phyloP scores from a whole-genome alignment of 2,329 filamentous ascomycete genomes.

The Claviceps pusilla region DNA sequence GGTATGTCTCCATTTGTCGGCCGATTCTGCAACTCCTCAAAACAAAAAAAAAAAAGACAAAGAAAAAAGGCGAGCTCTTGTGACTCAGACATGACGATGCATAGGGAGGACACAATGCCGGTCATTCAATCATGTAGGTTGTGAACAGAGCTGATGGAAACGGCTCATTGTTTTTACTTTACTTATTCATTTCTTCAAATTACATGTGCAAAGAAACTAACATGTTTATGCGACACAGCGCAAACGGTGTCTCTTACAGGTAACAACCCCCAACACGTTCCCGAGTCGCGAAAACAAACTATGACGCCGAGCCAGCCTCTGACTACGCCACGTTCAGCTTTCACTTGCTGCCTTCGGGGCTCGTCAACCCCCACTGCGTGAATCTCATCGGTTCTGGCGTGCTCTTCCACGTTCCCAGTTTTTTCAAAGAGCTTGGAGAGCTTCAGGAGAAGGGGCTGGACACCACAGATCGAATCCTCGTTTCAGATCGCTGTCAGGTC shows the following conservation, averaged over 20 bases:
- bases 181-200: too few species aligned
- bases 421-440: conserved; percentile 27
- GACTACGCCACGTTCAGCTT: conserved; percentile 26
- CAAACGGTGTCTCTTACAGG: conserved; percentile 23
- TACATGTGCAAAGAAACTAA: not conserved
- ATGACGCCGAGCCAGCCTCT: not conserved
- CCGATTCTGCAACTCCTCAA: conserved; percentile 8
- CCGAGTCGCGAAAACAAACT: not conserved
- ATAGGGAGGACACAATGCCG: conserved; percentile 18
- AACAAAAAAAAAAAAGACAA: too few species aligned
- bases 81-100: not conserved
- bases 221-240: not conserved
- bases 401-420: conserved; percentile 42
- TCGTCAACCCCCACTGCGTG: conserved; percentile 52
- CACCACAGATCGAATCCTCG: conserved; percentile 36
- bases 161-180: too few species aligned
- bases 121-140: conserved; percentile 11
- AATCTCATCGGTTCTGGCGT: conserved; percentile 61
- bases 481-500: conserved; percentile 49
- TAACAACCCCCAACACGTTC: conserved; percentile 7
- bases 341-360: conserved; percentile 52
- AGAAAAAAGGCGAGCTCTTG: conserved; percentile 1
- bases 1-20: not conserved
- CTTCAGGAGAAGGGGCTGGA: conserved; percentile 18
- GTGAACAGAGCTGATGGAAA: not conserved